Base-by-base conservation (phyloP, 257 asterid genomes). In the Anisodus tanguticus region DNA sequence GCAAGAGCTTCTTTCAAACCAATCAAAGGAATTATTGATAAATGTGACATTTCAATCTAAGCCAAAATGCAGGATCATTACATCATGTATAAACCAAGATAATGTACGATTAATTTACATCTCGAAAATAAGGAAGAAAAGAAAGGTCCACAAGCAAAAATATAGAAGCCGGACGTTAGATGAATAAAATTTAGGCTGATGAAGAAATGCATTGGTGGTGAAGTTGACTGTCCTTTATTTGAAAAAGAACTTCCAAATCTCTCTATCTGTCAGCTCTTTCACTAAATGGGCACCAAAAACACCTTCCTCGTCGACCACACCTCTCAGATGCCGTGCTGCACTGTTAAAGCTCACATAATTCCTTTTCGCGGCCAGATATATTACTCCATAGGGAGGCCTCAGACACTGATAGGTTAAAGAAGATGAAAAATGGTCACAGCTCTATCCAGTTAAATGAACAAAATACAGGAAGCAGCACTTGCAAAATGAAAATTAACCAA, bases 331-430 rank as follows among this genome's bases (percentile, higher is more conserved):
- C 5, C 90, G 88, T 1, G 85, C 86, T 9, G 90, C 90, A 13
- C 82, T 88, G 67, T 88, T 85, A 71, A 83, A 88, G 17, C 90
- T 87, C 43, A 85, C 88, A 19, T 85, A 88, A 51, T 83, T 85
- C 83, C 84, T 85, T 41, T 88, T 88, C 7, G 87, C 86, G 17
- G 90, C 90, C 82, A 88, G 70, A 82, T 88, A 88, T 80, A 83
- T 79, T 3, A 88, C 86, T 88, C 90, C 90, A 83, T 88, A 88
- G 3, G 90, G 88, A 83, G 90, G 90, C 85, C 82, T 83, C 86
- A 88, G 79, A 80, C 90, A 88, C 90, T 88, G 70, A 59, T 49
- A 5, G 77, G 37, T 19, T 19, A 12, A 31, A 6, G 15, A 51
- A 2, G 82, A 47, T 12, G 26, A 53, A n/a, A 13, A 51, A 6